Base-by-base conservation (phyloP, 352 stramenopile species). In the Pythium dissimile region DNA sequence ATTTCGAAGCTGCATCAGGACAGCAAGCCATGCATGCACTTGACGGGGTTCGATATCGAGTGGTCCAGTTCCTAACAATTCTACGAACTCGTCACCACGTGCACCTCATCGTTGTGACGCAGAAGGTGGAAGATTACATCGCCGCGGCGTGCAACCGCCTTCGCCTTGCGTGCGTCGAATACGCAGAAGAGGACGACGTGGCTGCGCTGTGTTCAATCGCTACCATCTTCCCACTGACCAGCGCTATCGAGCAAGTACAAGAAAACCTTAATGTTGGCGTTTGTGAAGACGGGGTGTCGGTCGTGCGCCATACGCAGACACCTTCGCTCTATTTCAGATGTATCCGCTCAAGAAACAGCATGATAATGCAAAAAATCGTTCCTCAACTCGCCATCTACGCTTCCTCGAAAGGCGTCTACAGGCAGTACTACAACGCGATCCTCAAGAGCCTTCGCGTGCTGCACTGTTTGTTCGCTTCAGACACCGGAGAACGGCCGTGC, bases 391-490 rank as follows among this genome's bases (percentile, higher is more conserved):
- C 89, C 23, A 21, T 91, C n/a, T 58, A 78, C 28, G 79, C 75
- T 0, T 57, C 77, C 3, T 80, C 68, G 1, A 89, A 84, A 62
- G 75, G 68, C 0, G 64, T 89, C 4, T 88, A 81, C 60, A 86
- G 84, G 43, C 78, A 88, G 54, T 89, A 89, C 43, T 84, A 76
- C 27, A 70, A 65, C 1, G 66, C 70, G 0, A 58, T 89, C 3
- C 53, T 79, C 34, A 89, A 91, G 54, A 62, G 66, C 9, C 59
- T 93, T 2, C 73, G 77, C 6, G 75, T 91, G 5, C 59, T 91
- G 13, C 56, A 35, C 32, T 73, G 65, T 38, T 77, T 57, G 2
- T 69, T 68, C n/a, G 15, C 38, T 18, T 9, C 20, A 20, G n/a
- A 45, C 4, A 9, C 6, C 15, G 1, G n/a, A 18, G n/a, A n/a